Evolutionary conservation across 768 basidiomycete genomes (phyloP).

Genomic region (Boletus rubescentipes): DNA sequence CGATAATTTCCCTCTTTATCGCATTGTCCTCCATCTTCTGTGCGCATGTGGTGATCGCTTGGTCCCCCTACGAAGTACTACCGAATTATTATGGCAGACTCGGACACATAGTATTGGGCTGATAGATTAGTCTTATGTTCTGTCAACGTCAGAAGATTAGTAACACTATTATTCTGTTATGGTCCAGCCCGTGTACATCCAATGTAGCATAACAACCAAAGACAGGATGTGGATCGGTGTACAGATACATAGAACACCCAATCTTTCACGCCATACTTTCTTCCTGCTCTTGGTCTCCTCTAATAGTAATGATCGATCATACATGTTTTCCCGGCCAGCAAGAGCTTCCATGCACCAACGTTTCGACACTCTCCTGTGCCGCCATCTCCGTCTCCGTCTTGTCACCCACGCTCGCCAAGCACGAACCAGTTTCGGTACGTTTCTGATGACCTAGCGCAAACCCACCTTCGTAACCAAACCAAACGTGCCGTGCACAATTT

Average conservation of each 20-base stretch:
- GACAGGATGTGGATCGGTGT: not conserved
- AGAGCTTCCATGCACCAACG: constrained; percentile 1
- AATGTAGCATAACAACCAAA: not conserved
- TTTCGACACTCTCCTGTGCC: constrained; percentile 1
- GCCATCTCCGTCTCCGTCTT: not conserved
- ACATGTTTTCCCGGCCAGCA: constrained; percentile 4
- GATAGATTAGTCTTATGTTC: no score
- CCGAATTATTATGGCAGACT: no score
- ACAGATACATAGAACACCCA: not conserved
- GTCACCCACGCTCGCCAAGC: not conserved
- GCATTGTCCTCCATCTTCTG: no score
- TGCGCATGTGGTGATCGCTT: not conserved
- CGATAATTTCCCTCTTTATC: no score
- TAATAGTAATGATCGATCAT: not conserved
- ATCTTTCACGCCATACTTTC: not conserved
- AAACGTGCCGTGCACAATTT: constrained; percentile 34
- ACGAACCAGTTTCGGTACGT: not conserved
- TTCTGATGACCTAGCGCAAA: constrained; percentile 8
- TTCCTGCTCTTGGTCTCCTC: not conserved
- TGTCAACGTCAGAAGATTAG: not conserved
- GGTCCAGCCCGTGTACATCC: not conserved
- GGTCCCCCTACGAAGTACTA: not conserved
- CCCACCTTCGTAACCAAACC: constrained; percentile 69
- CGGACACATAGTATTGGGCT: not conserved
- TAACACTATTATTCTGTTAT: not conserved